Conservation (phyloP, 2,329 filamentous ascomycete genomes). For the Penicillium frequentans region DNA sequence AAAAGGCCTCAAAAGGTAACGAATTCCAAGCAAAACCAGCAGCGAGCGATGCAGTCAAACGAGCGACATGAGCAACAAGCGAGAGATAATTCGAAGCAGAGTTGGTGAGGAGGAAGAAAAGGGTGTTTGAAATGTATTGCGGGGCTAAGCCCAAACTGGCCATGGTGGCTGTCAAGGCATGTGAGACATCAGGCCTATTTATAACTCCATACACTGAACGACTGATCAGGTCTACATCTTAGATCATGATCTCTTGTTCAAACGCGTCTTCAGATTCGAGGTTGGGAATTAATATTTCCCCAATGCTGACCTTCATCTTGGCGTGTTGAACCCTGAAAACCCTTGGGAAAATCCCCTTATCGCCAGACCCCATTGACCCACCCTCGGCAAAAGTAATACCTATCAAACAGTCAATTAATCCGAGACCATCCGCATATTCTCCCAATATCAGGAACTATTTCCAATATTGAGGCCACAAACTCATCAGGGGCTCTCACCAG, state of each 20-base stretch:
- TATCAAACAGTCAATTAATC: background rate
- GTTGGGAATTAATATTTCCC: background rate
- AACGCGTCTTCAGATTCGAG: background rate
- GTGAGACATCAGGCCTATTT: conserved; percentile 26
- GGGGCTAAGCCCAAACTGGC: conserved; percentile 21
- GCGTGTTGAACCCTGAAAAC: background rate
- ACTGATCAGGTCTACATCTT: background rate
- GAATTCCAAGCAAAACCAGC: background rate
- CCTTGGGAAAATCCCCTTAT: background rate
- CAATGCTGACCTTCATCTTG: background rate
- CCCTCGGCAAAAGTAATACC: background rate
- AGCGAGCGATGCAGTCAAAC: conserved; percentile 3
- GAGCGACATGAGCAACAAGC: conserved; percentile 9
- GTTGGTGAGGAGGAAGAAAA: conserved; percentile 3
- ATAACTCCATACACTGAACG: conserved; percentile 4
- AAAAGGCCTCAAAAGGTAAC: background rate
- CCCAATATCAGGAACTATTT: no score
- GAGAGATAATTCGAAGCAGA: background rate
- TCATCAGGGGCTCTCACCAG: no score
- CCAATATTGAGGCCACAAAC: no score
- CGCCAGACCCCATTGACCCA: background rate
- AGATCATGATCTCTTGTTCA: background rate
- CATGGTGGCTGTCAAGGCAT: conserved; percentile 5
- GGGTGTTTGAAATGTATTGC: conserved; percentile 20
- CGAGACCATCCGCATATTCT: no score